A percentile compares a stretch with the other conserved stretches of the same genome.
These are phyloP conservation scores for Pseudonitzschia multiseries DNA, from an alignment of 108 stramenopile species.

Conservation along the genomic window DNA sequence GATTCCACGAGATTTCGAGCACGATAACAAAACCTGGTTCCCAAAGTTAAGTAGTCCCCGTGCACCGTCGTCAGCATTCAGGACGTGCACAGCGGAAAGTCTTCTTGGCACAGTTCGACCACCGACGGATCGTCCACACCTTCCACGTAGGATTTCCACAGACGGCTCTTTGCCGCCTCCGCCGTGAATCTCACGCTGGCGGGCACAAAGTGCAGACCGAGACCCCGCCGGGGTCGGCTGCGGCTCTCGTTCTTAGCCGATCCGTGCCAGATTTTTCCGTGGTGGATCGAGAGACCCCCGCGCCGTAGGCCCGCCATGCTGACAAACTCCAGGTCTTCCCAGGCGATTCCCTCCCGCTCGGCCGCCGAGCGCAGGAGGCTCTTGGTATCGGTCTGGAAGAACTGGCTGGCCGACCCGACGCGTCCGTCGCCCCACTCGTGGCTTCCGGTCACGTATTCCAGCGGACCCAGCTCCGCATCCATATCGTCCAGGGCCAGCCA, in stretches of 20 bases:
- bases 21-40: too few species aligned
- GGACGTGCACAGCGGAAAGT: slow-evolving; percentile 41
- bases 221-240: slow-evolving; percentile 56
- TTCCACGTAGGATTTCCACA: slow-evolving; percentile 67
- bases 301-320: slow-evolving; percentile 63
- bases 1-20: too few species aligned
- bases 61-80: too few species aligned
- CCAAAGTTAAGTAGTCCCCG: too few species aligned
- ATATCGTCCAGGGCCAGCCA: slow-evolving; percentile 87
- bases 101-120: slow-evolving; percentile 48
- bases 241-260: slow-evolving; percentile 55
- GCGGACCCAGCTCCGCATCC: slow-evolving; percentile 71
- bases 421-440: slow-evolving; percentile 73
- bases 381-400: slow-evolving; percentile 52
- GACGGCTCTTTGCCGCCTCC: slow-evolving; percentile 57
- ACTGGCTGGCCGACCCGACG: slow-evolving; percentile 55
- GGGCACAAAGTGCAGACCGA: slow-evolving; percentile 81
- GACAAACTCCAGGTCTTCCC: slow-evolving; percentile 46
- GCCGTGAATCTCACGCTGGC: slow-evolving; percentile 65
- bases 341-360: slow-evolving; percentile 41
- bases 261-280: slow-evolving; percentile 85
- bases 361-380: slow-evolving; percentile 58
- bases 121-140: slow-evolving; percentile 28
- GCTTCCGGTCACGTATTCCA: slow-evolving; percentile 75
- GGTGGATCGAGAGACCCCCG: slow-evolving; percentile 71